A percentile compares a stretch with the other conserved stretches of the same genome.
Conservation (phyloP, 495 filamentous ascomycete genomes). For the Amorphotheca resinae region DNA sequence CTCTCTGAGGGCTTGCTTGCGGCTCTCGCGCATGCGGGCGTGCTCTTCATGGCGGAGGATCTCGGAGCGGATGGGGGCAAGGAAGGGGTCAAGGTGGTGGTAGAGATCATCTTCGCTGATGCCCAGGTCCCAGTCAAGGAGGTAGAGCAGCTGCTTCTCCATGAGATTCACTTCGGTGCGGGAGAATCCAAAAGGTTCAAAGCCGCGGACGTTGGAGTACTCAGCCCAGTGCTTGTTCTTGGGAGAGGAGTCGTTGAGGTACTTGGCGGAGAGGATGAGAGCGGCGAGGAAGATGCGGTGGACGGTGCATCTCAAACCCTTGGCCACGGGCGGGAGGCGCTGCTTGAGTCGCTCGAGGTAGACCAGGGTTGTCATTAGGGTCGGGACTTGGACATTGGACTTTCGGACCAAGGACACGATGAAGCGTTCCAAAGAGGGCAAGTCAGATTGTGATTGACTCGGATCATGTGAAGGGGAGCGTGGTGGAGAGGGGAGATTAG, state of each 20-base stretch:
- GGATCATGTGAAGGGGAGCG: slow-evolving; percentile 49
- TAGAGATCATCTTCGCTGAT: slow-evolving; percentile 79
- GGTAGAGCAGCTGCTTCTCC: slow-evolving; percentile 93
- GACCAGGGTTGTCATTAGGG: slow-evolving; percentile 90
- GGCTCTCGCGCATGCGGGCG: slow-evolving; percentile 2
- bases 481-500: slow-evolving; percentile 53
- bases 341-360: slow-evolving; percentile 77
- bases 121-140: slow-evolving; percentile 85
- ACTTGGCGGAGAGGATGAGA: slow-evolving; percentile 90
- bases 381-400: slow-evolving; percentile 94
- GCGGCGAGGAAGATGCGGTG: slow-evolving; percentile 96
- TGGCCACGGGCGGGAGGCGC: slow-evolving; percentile 82
- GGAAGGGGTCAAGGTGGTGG: slow-evolving; percentile 74
- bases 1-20: slow-evolving; percentile 5
- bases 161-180: slow-evolving; percentile 94
- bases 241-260: slow-evolving; percentile 91
- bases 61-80: slow-evolving; percentile 58
- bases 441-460: slow-evolving; percentile 21
- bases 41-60: slow-evolving; percentile 12
- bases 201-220: slow-evolving; percentile 68
- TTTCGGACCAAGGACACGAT: slow-evolving; percentile 81
- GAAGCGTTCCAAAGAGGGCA: slow-evolving; percentile 73
- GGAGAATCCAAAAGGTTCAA: slow-evolving; percentile 78
- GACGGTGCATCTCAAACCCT: slow-evolving; percentile 93
- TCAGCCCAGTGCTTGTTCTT: slow-evolving; percentile 99